Base-by-base conservation (phyloP, 1,284 basidiomycete species). In the Boletellus sp. region DNA sequence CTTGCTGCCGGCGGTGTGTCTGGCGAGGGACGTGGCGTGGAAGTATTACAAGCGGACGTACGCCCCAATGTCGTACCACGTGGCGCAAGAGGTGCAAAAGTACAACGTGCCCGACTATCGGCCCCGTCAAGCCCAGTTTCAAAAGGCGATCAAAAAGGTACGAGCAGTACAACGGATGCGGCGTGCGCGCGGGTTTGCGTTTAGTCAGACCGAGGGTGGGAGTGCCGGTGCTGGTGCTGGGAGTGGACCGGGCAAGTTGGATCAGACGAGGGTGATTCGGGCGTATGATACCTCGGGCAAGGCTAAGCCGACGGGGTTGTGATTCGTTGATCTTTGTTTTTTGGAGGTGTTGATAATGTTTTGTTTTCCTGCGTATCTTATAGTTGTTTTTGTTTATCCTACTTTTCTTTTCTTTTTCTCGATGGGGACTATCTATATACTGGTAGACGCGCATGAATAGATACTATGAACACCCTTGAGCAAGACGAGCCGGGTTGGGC, bases 41-140 rank as follows among this genome's bases (percentile, higher is more conserved):
- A 97, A 97, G 80, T 95, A 96, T 68, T 97, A 96, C 68, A 85
- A 86, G 57, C 80, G 96, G 57, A 96, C 96, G 28, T 98, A 97
- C 71, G 73, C 75, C 56, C 97, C 97, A 1, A 80, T 85, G 44
- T 86, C 93, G 16, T 98, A 98, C 70, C 96, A 99, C 69, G 93
- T 99, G 58, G 94, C 96, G 0, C 96, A 99, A 67, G 97, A 99
- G 71, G 75, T 92, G 18, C 93, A 95, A 72, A 97, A 97, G 74
- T 97, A 97, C 76, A 97, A 97, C 68, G 86, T 97, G 55, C 93
- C 94, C 10, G 97, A 99, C 67, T 97, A 98, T 68, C 79, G 97
- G 40, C 97, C 97, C 2, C 80, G 96, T 52, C 96, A 98, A 74
- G 96, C 97, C 71, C 96, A 99, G 85, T 95, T 95, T 74, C 93